Base-by-base conservation (phyloP, 139 green algal genomes). In the Picochlorum sp. region DNA sequence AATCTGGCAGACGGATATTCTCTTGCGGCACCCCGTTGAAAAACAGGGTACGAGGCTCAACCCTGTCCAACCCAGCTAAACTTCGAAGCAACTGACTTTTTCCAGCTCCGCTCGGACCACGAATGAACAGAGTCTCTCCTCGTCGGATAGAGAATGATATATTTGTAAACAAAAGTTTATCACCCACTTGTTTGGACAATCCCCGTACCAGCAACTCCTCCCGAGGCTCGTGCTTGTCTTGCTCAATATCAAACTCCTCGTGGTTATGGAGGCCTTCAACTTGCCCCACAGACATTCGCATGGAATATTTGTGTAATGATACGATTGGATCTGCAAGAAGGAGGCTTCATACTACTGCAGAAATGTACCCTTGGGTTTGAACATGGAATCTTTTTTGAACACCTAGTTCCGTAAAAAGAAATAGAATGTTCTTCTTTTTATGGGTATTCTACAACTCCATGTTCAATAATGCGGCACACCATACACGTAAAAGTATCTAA, bases 51-150 rank as follows among this genome's bases (percentile, higher is more conserved):
- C n/a, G 9, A 0, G 16, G 47, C 9, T 24, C 26, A 1, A 85
- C 84, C 2, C 41, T 73, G 44, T 92, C 80, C 0, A 95, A 66
- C 16, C 56, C 76, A 0, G 87, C 87, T 0, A 95, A 15, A 0
- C 68, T 46, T 4, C 86, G 75, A 30, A 96, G 72, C 5, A 96
- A 63, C 9, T 94, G 72, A 20, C 72, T 85, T 64, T 96, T 96
- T 24, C 89, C 89, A 8, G 89, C 78, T 4, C 89, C 88, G 8
- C 51, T 65, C 1, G 89, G 85, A 0, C 89, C 89, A 5, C 65
- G 59, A 5, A 94, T 58, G 28, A 94, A 91, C 0, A 86, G 49
- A 1, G 78, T 73, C 15, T 91, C 76, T 0, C 79, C 80, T 1
- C 16, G 41, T 6, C 62, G 21, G 1, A 89, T 18, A 11, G 30